phyloP scores from a whole-genome alignment of 169 alveolate genomes.

The Plasmodium sp. region DNA sequence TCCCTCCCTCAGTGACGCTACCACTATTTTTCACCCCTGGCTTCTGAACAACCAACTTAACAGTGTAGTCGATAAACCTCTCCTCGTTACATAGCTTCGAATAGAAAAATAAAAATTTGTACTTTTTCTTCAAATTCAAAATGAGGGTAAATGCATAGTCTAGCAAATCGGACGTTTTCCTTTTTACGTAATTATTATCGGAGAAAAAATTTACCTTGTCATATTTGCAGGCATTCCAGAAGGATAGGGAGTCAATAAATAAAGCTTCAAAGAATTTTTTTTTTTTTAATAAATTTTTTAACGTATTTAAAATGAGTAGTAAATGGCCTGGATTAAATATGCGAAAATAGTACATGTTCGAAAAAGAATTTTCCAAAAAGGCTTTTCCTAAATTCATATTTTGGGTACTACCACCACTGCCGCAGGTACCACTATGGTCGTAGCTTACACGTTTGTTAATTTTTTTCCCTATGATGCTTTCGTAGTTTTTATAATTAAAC shows the following conservation, averaged over 20 bases:
- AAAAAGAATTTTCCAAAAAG: conserved; percentile 38
- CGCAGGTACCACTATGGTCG: not conserved
- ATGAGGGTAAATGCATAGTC: conserved; percentile 71
- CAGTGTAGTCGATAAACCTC: conserved; percentile 52
- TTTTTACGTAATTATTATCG: conserved; percentile 57
- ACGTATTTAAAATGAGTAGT: conserved; percentile 40
- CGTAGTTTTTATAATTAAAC: conserved; percentile 54
- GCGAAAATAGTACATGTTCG: conserved; percentile 52
- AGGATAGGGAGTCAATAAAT: conserved; percentile 65
- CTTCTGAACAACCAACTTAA: conserved; percentile 26
- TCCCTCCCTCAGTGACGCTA: not conserved
- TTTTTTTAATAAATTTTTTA: conserved; percentile 61
- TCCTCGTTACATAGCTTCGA: conserved; percentile 53
- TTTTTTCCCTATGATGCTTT: conserved; percentile 33
- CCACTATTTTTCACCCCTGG: not conserved
- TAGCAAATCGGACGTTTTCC: conserved; percentile 43
- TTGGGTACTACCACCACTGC: not conserved
- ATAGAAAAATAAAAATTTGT: conserved; percentile 49
- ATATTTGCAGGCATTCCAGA: conserved; percentile 68
- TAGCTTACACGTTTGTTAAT: conserved; percentile 22
- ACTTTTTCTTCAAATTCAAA: conserved; percentile 63
- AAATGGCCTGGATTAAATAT: conserved; percentile 73
- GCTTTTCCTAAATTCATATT: conserved; percentile 4
- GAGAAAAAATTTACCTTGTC: conserved; percentile 73
- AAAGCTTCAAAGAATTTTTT: conserved; percentile 33